These are phyloP conservation scores for Coemansia sp. DNA, from an alignment of 192 early-diverging fungal species.

Conservation along the genomic window DNA sequence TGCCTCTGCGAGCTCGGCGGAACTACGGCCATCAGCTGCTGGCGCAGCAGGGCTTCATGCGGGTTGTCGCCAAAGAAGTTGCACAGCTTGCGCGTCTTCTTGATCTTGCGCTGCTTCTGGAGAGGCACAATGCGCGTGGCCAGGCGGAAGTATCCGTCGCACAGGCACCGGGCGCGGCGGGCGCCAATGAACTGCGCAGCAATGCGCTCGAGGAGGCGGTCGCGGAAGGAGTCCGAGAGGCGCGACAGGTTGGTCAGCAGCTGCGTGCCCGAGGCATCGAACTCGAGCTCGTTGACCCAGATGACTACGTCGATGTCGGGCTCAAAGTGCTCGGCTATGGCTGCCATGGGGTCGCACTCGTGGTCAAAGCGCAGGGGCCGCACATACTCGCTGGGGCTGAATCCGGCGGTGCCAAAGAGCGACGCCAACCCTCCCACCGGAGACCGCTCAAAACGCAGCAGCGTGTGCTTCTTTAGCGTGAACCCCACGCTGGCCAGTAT, in stretches of 20 bases:
- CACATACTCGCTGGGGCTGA: slow-evolving; percentile 29
- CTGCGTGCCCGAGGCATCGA: slow-evolving; percentile 16
- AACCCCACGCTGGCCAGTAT: slow-evolving; percentile 77
- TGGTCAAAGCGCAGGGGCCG: slow-evolving; percentile 31
- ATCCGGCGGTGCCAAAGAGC: slow-evolving; percentile 20
- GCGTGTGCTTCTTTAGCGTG: slow-evolving; percentile 73
- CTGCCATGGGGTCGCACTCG: slow-evolving; percentile 45
- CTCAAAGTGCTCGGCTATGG: slow-evolving; percentile 40
- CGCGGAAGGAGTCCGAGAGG: slow-evolving; percentile 40
- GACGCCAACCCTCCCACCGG: slow-evolving; percentile 40
- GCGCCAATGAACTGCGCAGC: slow-evolving; percentile 48
- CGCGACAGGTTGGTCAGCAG: slow-evolving; percentile 28
- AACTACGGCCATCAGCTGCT: slow-evolving; percentile 57
- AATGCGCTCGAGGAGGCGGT: slow-evolving; percentile 48
- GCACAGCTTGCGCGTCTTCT: slow-evolving; percentile 66
- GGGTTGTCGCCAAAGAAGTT: slow-evolving; percentile 73
- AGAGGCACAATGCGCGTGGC: slow-evolving; percentile 51
- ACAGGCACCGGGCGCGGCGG: slow-evolving; percentile 18
- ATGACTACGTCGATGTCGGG: slow-evolving; percentile 56
- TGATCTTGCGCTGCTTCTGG: slow-evolving; percentile 62
- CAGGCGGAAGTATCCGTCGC: slow-evolving; percentile 62
- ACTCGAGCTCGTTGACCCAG: slow-evolving; percentile 57
- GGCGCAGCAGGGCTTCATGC: slow-evolving; percentile 58
- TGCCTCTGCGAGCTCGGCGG: slow-evolving; percentile 50
- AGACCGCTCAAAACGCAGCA: slow-evolving; percentile 70